These are phyloP conservation scores for Lanmaoa pseudosensibilis DNA, from an alignment of 768 basidiomycete species.

Conservation along the genomic window DNA sequence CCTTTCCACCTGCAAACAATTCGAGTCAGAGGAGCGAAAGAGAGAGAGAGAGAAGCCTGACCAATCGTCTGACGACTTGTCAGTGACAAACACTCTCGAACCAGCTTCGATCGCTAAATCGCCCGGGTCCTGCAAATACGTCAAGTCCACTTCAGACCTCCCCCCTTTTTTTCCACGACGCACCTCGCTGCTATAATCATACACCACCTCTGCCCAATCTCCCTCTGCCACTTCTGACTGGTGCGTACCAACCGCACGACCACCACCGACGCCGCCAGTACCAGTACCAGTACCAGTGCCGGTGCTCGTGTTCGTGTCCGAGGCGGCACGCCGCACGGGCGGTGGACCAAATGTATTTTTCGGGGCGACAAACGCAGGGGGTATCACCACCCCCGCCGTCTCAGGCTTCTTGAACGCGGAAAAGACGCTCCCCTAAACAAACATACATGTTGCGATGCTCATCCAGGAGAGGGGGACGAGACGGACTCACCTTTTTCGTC, in stretches of 20 bases:
- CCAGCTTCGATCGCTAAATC: slow-evolving; percentile 62
- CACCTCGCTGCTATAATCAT: slow-evolving; percentile 71
- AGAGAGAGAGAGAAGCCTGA: slow-evolving; percentile 34
- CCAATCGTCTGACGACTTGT: slow-evolving; percentile 76
- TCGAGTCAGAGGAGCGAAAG: slow-evolving; percentile 1
- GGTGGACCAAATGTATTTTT: slow-evolving; percentile 54
- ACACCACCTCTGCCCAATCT: slow-evolving; percentile 78
- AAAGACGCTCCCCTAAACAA: too few relatives aligned
- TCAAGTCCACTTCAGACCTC: too few relatives aligned
- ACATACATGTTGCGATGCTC: too few relatives aligned
- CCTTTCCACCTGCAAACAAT: slow-evolving; percentile 61
- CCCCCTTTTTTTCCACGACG: background rate
- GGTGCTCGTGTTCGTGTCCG: slow-evolving; percentile 13
- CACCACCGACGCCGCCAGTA: background rate
- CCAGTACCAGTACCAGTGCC: slow-evolving; percentile 1
- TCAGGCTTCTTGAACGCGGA: slow-evolving; percentile 33
- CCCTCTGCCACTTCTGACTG: slow-evolving; percentile 42
- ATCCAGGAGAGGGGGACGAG: background rate
- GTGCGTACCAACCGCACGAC: background rate
- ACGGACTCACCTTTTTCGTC: slow-evolving; percentile 25
- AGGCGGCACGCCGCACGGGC: slow-evolving; percentile 42
- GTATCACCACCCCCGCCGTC: slow-evolving; percentile 39
- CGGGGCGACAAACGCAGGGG: slow-evolving; percentile 41
- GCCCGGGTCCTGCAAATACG: slow-evolving; percentile 62
- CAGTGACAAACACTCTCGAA: slow-evolving; percentile 60